Conservation (phyloP, 2,329 filamentous ascomycete genomes). For the Penicillium fuscoglaucum region DNA sequence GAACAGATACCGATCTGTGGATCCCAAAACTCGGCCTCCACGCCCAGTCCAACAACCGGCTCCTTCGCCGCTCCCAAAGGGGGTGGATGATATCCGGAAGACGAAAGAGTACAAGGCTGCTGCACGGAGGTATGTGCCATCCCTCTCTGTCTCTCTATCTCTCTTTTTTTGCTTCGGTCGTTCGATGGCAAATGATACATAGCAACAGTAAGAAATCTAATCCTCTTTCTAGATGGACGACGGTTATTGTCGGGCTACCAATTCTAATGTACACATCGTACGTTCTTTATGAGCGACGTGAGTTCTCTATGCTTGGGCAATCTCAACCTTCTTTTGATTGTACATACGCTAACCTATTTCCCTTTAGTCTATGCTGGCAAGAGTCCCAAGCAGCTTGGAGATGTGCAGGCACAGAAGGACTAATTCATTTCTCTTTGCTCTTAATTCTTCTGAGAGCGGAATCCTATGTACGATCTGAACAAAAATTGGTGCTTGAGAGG, state of each 20-base stretch:
- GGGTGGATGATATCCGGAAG: conserved; percentile 37
- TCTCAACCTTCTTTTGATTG: background rate
- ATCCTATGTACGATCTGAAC: background rate
- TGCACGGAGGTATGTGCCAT: conserved; percentile 36
- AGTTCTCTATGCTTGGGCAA: conserved; percentile 14
- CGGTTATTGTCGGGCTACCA: conserved; percentile 36
- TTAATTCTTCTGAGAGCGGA: background rate
- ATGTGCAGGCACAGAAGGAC: background rate
- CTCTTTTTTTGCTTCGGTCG: background rate
- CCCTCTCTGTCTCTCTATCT: background rate
- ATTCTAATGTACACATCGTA: conserved; percentile 36
- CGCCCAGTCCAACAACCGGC: conserved; percentile 13
- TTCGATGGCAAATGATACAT: background rate
- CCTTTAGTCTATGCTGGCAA: conserved; percentile 30
- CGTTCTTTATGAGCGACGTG: conserved; percentile 36
- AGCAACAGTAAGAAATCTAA: background rate
- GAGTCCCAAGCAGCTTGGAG: conserved; percentile 18
- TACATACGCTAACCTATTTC: conserved; percentile 1
- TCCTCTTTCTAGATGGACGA: conserved; percentile 30
- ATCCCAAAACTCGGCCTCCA: conserved; percentile 13
- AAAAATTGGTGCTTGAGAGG: background rate
- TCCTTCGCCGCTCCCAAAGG: conserved; percentile 7
- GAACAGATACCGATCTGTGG: conserved; percentile 20
- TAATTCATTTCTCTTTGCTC: background rate
- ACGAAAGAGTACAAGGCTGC: conserved; percentile 45